phyloP scores from a whole-genome alignment of 1,284 basidiomycete species.

The Agroathelia rolfsii region DNA sequence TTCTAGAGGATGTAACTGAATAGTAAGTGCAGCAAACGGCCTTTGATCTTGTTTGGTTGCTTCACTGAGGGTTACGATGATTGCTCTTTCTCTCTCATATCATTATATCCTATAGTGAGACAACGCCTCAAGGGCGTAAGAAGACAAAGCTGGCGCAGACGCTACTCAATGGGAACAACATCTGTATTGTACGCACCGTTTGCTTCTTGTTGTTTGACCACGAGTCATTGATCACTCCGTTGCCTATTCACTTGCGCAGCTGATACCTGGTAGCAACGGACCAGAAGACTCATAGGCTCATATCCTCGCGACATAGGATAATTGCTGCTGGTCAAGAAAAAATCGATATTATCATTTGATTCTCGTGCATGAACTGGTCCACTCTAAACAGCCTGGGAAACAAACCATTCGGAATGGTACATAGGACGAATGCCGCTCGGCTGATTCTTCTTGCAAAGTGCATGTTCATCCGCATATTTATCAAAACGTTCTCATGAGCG shows the following conservation, averaged over 20 bases:
- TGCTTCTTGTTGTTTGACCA: background rate
- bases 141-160: constrained; percentile 85
- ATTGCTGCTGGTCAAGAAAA: too few relatives aligned
- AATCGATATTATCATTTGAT: background rate
- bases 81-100: constrained; percentile 5
- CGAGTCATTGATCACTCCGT: constrained; percentile 2
- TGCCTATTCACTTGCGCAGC: constrained; percentile 25
- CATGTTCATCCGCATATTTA: too few relatives aligned
- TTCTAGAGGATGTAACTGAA: constrained; percentile 94
- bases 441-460: too few relatives aligned
- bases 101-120: constrained; percentile 50
- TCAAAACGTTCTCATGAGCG: too few relatives aligned
- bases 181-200: constrained; percentile 74
- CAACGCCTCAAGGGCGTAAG: constrained; percentile 73
- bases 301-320: too few relatives aligned
- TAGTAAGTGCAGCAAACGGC: constrained; percentile 48
- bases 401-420: too few relatives aligned
- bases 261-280: constrained; percentile 73
- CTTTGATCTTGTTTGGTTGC: background rate
- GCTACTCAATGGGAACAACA: constrained; percentile 94
- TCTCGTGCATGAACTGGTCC: too few relatives aligned
- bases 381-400: too few relatives aligned
- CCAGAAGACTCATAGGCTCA: constrained; percentile 36
- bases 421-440: too few relatives aligned
- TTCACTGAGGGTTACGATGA: background rate